Evolutionary conservation across 306 rosid genomes (phyloP), one percentile per base, ranked within the genome.

Genomic region (Senna tora): DNA sequence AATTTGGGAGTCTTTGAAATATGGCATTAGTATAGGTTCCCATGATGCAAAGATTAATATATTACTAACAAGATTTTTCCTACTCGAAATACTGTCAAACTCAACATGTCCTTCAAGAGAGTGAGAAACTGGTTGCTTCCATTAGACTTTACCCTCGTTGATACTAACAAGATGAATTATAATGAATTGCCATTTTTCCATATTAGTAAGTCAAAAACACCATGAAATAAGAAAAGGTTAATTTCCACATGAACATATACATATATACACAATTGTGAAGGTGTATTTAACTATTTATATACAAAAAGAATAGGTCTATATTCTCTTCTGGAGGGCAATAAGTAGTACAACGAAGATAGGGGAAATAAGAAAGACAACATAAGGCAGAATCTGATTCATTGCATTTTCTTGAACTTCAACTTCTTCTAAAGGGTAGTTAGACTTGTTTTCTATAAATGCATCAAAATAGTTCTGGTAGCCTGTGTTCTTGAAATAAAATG

Each of bases 391-490:
- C 74, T 88, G 91, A 72, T 64, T 75, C 59, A 70, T 72, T 41
- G 77, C 71, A 77, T 43, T 81, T 67, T 85, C 96, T 76, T 86
- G 82, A 51, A 61, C 85, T 55, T 66, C 81, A 4, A 1, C 80
- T 75, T 85, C 90, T 76, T 85, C 74, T 3, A 22, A 33, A 10
- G 82, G 20, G 69, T 67, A 79, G 81, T 83, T 67, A 13, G 86
- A 51, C 75, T 87, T 93, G 7, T 83, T 80, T 67, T 89, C 90
- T 55, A 93, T n/a, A 80, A 89, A 93, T 13, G 97, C 96, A 61
- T 90, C 93, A 66, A 93, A 93, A 77, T 77, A 89, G 51, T 81
- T 85, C 84, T 82, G 84, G 81, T 84, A 89, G 81, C 76, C 86
- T 8, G 82, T 69, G 90, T 84, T 87, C 84, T 81, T 85, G 28